These are phyloP conservation scores for Dioscorea dumetorum DNA, from an alignment of 106 monocot genomes.

Conservation along the genomic window DNA sequence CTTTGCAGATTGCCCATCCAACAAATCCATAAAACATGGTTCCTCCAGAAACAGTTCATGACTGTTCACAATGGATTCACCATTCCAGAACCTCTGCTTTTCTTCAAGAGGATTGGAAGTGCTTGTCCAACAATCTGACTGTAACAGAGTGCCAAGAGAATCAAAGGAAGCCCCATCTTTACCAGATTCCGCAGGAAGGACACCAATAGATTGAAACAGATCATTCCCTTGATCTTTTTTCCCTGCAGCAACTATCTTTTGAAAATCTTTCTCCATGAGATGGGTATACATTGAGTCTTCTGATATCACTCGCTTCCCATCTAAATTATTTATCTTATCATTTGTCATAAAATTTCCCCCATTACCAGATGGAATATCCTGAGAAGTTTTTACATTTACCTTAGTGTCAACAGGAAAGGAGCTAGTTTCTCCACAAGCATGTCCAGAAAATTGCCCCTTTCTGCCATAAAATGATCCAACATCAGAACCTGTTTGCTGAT, in stretches of 20 bases:
- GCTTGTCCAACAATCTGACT: conserved; percentile 10
- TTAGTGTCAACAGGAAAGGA: conserved; percentile 7
- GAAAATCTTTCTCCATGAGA: background rate
- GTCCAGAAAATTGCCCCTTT: conserved; percentile 6
- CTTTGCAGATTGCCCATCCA: conserved; percentile 4
- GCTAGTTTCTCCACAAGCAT: conserved; percentile 11
- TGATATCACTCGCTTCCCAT: background rate
- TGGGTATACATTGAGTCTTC: background rate
- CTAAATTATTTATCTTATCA: conserved; percentile 5
- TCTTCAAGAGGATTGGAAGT: conserved; percentile 8
- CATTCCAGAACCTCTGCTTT: conserved; percentile 5
- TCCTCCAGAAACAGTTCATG: background rate
- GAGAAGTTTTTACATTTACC: background rate
- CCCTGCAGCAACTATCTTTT: conserved; percentile 4
- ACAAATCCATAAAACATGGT: no score
- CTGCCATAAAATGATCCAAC: conserved; percentile 7
- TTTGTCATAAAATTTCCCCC: conserved; percentile 2
- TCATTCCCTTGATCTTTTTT: conserved; percentile 7
- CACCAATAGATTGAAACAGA: conserved; percentile 9
- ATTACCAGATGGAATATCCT: conserved; percentile 4
- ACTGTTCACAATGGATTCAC: background rate
- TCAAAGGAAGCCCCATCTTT: background rate
- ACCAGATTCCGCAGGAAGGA: conserved; percentile 5
- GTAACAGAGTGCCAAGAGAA: conserved; percentile 1
- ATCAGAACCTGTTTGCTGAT: conserved; percentile 5